These are phyloP conservation scores for Biscogniauxia marginata DNA, from an alignment of 2,329 filamentous ascomycete genomes.

Conservation along the genomic window DNA sequence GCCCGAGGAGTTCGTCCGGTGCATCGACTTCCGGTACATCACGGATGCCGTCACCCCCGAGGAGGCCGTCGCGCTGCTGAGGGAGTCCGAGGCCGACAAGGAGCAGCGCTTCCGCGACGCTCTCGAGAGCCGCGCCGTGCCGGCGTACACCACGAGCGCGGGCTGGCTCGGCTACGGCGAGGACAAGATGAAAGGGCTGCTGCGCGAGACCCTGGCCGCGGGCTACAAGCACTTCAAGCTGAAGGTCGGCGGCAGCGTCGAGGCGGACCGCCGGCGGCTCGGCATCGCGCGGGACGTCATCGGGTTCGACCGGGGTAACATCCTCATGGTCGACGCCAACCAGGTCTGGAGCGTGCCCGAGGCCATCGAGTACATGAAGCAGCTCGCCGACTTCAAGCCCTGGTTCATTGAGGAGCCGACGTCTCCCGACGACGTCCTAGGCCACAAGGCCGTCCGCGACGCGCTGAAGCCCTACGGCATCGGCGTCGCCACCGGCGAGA, in stretches of 20 bases:
- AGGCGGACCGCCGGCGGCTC: slow-evolving; percentile 69
- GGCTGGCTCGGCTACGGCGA: slow-evolving; percentile 91
- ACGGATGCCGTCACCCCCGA: slow-evolving; percentile 88
- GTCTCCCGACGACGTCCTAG: slow-evolving; percentile 83
- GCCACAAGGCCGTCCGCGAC: slow-evolving; percentile 81
- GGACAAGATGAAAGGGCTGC: slow-evolving; percentile 76
- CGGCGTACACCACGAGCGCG: slow-evolving; percentile 86
- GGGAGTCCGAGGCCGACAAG: slow-evolving; percentile 66
- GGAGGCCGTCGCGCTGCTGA: slow-evolving; percentile 73
- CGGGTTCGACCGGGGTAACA: slow-evolving; percentile 77
- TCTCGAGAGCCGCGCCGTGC: slow-evolving; percentile 70
- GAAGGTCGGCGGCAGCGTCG: slow-evolving; percentile 76
- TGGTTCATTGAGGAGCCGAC: slow-evolving; percentile 97
- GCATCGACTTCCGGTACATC: slow-evolving; percentile 94
- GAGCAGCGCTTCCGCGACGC: slow-evolving; percentile 70
- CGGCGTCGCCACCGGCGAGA: slow-evolving; percentile 87
- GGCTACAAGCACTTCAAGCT: slow-evolving; percentile 89
- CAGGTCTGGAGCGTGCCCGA: slow-evolving; percentile 91
- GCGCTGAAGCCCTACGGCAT: slow-evolving; percentile 73
- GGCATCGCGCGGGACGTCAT: slow-evolving; percentile 75
- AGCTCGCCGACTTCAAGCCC: slow-evolving; percentile 78
- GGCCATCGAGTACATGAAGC: slow-evolving; percentile 81
- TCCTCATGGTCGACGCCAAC: slow-evolving; percentile 92
- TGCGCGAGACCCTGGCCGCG: slow-evolving; percentile 70
- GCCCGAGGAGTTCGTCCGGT: slow-evolving; percentile 80